Percentiles rank a stretch among this genome's conserved stretches.
phyloP scores from a whole-genome alignment of 2,329 filamentous ascomycete species.

The Fusarium hostae region DNA sequence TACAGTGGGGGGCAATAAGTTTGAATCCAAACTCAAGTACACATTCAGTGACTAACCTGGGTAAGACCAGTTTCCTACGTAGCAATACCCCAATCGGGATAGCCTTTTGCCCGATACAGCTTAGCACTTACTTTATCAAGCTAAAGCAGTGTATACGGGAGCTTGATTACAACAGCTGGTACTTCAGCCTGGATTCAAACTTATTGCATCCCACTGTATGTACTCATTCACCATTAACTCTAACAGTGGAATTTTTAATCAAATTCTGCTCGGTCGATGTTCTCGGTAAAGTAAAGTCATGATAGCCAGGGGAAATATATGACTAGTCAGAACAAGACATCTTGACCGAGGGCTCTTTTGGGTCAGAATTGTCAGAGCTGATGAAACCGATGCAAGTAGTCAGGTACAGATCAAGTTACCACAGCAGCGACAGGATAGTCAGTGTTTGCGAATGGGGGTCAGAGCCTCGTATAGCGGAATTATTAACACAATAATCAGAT shows the following conservation, averaged over 20 bases:
- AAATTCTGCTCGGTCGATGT: slow-evolving; percentile 32
- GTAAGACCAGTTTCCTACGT: too few species aligned
- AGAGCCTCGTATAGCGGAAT: background rate
- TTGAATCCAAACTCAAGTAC: too few species aligned
- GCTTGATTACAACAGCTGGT: too few species aligned
- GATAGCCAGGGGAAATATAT: slow-evolving; percentile 4
- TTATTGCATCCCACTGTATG: too few species aligned
- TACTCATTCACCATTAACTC: background rate
- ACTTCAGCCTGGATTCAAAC: too few species aligned
- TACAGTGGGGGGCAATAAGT: too few species aligned
- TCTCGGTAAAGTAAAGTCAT: slow-evolving; percentile 30
- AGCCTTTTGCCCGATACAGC: too few species aligned
- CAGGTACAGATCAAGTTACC: background rate
- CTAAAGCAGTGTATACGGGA: too few species aligned
- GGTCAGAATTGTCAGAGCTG: slow-evolving; percentile 4
- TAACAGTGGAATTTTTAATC: slow-evolving; percentile 12
- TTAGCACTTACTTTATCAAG: too few species aligned
- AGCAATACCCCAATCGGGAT: too few species aligned
- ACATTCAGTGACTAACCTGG: too few species aligned
- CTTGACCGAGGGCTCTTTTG: slow-evolving; percentile 31
- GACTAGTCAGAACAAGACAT: slow-evolving; percentile 9
- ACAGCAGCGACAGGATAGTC: background rate
- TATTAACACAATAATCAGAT: background rate
- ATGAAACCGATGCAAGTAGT: background rate
- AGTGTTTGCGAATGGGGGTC: background rate